Evolutionary conservation across 768 basidiomycete genomes (phyloP).

Genomic region (Cytidiella melzeri): DNA sequence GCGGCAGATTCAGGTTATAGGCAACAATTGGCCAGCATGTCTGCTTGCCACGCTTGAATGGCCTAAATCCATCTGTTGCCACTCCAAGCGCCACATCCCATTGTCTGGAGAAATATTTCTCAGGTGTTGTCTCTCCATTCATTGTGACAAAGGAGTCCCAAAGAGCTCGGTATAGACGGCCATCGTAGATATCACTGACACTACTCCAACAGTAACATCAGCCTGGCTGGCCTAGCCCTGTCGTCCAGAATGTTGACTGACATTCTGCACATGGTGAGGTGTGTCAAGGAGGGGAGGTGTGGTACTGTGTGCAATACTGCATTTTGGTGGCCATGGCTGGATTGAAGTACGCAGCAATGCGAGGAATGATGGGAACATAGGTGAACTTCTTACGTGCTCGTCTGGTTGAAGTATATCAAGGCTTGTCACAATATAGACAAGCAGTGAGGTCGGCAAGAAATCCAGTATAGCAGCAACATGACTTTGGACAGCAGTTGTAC

Average conservation of each 20-base stretch:
- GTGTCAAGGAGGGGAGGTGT: background rate
- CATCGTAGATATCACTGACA: slow-evolving; percentile 1
- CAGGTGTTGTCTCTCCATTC: slow-evolving; percentile 16
- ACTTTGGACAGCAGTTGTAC: slow-evolving; percentile 39
- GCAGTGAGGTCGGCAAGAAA: slow-evolving; percentile 18
- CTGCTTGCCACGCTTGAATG: slow-evolving; percentile 26
- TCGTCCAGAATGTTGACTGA: background rate
- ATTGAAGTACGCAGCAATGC: slow-evolving; percentile 20
- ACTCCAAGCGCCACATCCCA: slow-evolving; percentile 39
- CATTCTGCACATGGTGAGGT: background rate
- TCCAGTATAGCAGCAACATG: slow-evolving; percentile 34
- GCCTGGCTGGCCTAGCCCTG: background rate
- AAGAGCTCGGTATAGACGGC: background rate
- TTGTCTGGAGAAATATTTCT: slow-evolving; percentile 31
- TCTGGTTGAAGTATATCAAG: slow-evolving; percentile 18
- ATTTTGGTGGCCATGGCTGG: slow-evolving; percentile 17
- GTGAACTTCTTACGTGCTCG: slow-evolving; percentile 25
- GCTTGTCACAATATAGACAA: slow-evolving; percentile 34
- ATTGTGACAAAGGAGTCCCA: slow-evolving; percentile 19
- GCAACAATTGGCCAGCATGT: slow-evolving; percentile 38
- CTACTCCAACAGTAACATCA: background rate
- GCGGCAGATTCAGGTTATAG: slow-evolving; percentile 31
- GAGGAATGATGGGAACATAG: slow-evolving; percentile 36
- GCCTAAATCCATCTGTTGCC: slow-evolving; percentile 36
- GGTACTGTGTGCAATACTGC: slow-evolving; percentile 21